Conservation (phyloP, 257 asterid species). For the Mitragyna speciosa region DNA sequence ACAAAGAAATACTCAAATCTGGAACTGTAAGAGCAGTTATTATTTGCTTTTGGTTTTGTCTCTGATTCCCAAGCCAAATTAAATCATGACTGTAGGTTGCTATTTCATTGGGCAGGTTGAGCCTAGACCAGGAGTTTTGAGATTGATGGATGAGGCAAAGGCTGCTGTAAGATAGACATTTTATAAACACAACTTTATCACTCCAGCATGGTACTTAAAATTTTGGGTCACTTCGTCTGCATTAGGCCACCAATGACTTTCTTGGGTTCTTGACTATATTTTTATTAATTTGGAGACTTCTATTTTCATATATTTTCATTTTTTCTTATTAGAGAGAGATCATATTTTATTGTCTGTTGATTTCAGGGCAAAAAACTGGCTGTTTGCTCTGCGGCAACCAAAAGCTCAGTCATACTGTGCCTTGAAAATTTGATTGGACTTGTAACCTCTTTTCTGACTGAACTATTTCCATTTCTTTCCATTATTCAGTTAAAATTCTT, state of each 20-base stretch:
- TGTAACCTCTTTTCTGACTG: constrained; percentile 39
- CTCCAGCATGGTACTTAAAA: constrained; percentile 18
- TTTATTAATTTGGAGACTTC: not conserved
- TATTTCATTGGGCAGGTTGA: constrained; percentile 60
- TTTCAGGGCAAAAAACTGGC: constrained; percentile 79
- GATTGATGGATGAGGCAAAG: constrained; percentile 96
- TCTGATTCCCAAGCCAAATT: constrained; percentile 7
- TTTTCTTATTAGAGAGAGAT: not conserved
- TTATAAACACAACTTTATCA: constrained; percentile 18
- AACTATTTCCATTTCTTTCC: constrained; percentile 8
- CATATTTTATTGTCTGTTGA: constrained; percentile 15
- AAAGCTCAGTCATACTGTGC: constrained; percentile 87
- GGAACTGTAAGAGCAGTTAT: constrained; percentile 65
- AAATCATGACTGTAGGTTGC: constrained; percentile 2
- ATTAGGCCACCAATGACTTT: constrained; percentile 1
- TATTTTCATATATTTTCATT: not conserved
- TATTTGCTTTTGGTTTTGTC: not conserved
- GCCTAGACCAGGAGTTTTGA: constrained; percentile 94
- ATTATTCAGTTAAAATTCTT: constrained; percentile 6
- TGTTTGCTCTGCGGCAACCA: constrained; percentile 98
- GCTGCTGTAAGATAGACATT: constrained; percentile 71
- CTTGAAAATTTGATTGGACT: constrained; percentile 86
- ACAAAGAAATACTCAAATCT: constrained; percentile 86
- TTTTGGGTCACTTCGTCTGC: constrained; percentile 6
- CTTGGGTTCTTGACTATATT: not conserved